Conservation (phyloP, 129 eudicot species). For the Lactuca sativa region DNA sequence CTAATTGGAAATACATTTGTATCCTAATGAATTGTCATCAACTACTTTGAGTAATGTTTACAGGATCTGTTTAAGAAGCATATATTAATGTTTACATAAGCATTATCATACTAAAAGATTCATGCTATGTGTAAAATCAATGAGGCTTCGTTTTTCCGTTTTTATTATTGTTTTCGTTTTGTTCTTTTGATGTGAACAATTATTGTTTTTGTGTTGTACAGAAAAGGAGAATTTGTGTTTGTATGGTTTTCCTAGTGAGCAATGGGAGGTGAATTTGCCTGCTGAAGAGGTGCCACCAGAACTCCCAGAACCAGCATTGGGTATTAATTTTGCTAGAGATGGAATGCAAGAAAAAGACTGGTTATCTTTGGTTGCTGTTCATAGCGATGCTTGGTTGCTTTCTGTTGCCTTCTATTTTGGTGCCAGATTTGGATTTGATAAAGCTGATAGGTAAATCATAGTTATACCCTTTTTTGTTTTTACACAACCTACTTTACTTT, state of each 20-base stretch:
- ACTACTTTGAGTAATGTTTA: neutral
- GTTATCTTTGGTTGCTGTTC: slow-evolving; percentile 82
- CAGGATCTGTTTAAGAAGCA: neutral
- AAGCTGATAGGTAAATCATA: slow-evolving; percentile 62
- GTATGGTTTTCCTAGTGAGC: slow-evolving; percentile 86
- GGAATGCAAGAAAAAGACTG: slow-evolving; percentile 93
- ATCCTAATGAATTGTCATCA: neutral
- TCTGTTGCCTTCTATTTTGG: slow-evolving; percentile 86
- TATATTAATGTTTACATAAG: slow-evolving; percentile 11
- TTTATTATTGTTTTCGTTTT: neutral
- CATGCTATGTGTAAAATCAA: neutral
- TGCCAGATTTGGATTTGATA: slow-evolving; percentile 84
- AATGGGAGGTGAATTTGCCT: slow-evolving; percentile 91
- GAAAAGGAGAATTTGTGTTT: slow-evolving; percentile 82
- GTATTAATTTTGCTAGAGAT: slow-evolving; percentile 86
- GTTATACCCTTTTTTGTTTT: neutral
- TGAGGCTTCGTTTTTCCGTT: neutral
- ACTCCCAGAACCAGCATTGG: slow-evolving; percentile 90
- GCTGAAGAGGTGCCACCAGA: slow-evolving; percentile 89
- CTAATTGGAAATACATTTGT: neutral
- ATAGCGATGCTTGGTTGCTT: slow-evolving; percentile 90
- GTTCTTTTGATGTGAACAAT: neutral
- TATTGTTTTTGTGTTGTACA: slow-evolving; percentile 29
- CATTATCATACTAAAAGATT: neutral
- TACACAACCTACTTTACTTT: neutral